Evolutionary conservation across 345 rosid species (phyloP).

Genomic region (Melastoma malabathricum): DNA sequence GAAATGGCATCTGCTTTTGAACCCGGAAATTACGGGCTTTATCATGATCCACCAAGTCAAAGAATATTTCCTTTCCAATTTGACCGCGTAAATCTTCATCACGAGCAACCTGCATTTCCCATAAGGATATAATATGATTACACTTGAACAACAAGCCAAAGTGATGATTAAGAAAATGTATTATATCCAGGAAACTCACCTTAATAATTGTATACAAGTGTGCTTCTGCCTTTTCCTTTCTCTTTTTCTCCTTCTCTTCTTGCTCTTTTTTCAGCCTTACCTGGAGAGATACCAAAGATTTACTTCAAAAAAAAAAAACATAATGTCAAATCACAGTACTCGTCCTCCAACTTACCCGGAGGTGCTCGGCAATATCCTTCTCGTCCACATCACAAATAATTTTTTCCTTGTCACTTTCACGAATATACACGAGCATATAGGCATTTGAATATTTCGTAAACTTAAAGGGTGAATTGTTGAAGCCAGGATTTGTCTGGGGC

Average conservation of each 20-base stretch:
- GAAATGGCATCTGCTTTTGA: slow-evolving; percentile 37
- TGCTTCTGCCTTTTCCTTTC: slow-evolving; percentile 45
- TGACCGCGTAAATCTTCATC: slow-evolving; percentile 35
- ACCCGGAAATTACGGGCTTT: slow-evolving; percentile 45
- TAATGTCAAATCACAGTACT: background rate
- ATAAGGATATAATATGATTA: background rate
- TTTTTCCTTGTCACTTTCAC: slow-evolving; percentile 46
- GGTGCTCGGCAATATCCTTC: slow-evolving; percentile 44
- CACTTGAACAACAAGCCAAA: background rate
- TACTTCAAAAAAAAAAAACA: background rate
- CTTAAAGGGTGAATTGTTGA: slow-evolving; percentile 40
- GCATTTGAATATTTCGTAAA: slow-evolving; percentile 48
- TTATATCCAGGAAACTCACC: slow-evolving; percentile 13
- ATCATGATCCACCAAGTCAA: slow-evolving; percentile 60
- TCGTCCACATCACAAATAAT: slow-evolving; percentile 43
- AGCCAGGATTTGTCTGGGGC: slow-evolving; percentile 44
- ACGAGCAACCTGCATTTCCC: slow-evolving; percentile 31
- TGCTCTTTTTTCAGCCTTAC: slow-evolving; percentile 42
- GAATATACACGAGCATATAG: slow-evolving; percentile 43
- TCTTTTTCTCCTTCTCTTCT: slow-evolving; percentile 51
- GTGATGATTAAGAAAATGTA: slow-evolving; percentile 2
- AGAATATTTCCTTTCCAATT: slow-evolving; percentile 46
- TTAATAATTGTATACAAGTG: slow-evolving; percentile 48
- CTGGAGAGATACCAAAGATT: slow-evolving; percentile 12
- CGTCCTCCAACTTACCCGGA: slow-evolving; percentile 22